Evolutionary conservation across 2,329 filamentous ascomycete genomes (phyloP), one percentile per base, ranked within the genome.

Genomic region (Colletotrichum caudatum): DNA sequence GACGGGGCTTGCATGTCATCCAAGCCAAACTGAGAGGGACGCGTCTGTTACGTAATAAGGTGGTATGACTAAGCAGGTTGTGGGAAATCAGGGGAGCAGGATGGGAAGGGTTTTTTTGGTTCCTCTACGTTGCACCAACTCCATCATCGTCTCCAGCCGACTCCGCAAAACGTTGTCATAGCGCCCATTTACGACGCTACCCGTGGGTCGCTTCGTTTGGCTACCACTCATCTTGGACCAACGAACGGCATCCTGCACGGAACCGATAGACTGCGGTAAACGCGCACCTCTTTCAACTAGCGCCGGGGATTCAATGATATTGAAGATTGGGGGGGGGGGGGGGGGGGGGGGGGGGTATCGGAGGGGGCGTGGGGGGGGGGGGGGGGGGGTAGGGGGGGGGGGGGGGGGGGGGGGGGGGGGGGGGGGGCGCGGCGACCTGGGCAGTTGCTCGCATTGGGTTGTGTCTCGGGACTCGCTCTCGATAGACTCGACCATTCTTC

Each of bases 191-290:
- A 39, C 39, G 29, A 56, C 39, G 46, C 59, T 64, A 26, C 20
- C 60, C 62, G 20, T 50, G 50, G 65, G 54, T 39, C 23, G 60
- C 39, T 26, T 69, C 46, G 59, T 64, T 57, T 58, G 33, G 33
- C 33, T 56, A 53, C 59, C 37, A 60, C 46, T 69, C 23, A 69
- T 39, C 48, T 50, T 54, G 65, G 20, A 61, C 59, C 20, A 57
- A 35, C 50, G 3, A 51, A 20, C 29, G 56, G 20, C 64, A 51
- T 41, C 33, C 57, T 51, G 67, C 48, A 56, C 63, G 14, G 46
- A 70, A 46, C 46, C 41, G 48, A 60, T 23, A 53, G 58, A 35
- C 56, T 50, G 26, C 57, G 39, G 26, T 54, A n/a, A 20, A 37
- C 59, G 59, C 12, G 64, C 53, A 26, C 37, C 37, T 53, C n/a